Evolutionary conservation across 306 rosid species (phyloP).

Genomic region (Malus domestica): ASM211411v1 NC_041800.1:5441501-5442000

Average conservation of each 20-base stretch:
- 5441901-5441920: neutral
- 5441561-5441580: no score
- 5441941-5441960: neutral
- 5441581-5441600: no score
- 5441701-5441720: neutral
- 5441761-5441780: neutral
- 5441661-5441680: neutral
- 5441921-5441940: slow-evolving; percentile 17
- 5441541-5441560: neutral
- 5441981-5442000: neutral
- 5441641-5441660: no score
- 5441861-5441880: neutral
- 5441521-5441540: neutral
- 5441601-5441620: no score
- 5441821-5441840: no score
- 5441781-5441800: neutral
- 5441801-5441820: neutral
- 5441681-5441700: neutral
- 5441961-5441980: neutral
- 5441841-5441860: neutral
- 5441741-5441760: neutral
- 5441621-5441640: no score
- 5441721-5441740: neutral
- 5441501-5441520: slow-evolving; percentile 3
- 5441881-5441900: neutral